Percentiles rank a stretch among this genome's conserved stretches.
Conservation (phyloP, 2,329 filamentous ascomycete genomes). For the Fusarium poae region DNA sequence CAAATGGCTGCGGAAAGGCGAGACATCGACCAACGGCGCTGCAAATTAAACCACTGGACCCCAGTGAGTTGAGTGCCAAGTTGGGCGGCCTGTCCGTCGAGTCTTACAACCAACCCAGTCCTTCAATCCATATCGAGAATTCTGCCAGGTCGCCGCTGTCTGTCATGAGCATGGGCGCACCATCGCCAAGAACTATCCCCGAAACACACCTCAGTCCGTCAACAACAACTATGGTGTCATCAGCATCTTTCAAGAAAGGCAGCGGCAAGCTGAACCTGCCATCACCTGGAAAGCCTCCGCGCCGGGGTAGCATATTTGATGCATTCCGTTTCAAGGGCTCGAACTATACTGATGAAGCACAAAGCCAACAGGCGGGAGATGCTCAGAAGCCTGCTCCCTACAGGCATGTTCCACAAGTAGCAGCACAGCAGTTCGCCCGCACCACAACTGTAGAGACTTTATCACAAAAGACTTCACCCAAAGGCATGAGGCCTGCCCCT, state of each 20-base stretch:
- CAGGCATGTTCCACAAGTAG: conserved; percentile 66
- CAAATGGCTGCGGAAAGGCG: conserved; percentile 27
- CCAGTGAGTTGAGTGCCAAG: conserved; percentile 67
- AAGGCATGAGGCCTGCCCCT: conserved; percentile 55
- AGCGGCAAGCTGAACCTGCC: conserved; percentile 14
- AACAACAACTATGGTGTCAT: conserved; percentile 7
- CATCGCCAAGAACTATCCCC: conserved; percentile 25
- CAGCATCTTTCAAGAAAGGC: conserved; percentile 28
- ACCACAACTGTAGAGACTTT: conserved; percentile 63
- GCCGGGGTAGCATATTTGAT: conserved; percentile 43
- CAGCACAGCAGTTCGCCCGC: conserved; percentile 66
- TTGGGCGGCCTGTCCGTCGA: conserved; percentile 65
- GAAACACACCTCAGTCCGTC: conserved; percentile 5
- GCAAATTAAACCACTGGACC: conserved; percentile 59
- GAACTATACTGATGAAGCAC: conserved; percentile 42
- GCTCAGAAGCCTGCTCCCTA: conserved; percentile 50
- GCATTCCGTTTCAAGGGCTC: conserved; percentile 46
- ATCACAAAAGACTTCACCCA: conserved; percentile 55
- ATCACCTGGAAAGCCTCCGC: conserved; percentile 24
- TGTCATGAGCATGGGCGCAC: conserved; percentile 20
- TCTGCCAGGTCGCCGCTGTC: conserved; percentile 19
- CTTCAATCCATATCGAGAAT: conserved; percentile 51
- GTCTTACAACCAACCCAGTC: conserved; percentile 55
- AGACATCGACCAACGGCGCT: conserved; percentile 45
- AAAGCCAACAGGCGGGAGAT: conserved; percentile 37